A percentile compares a stretch with the other conserved stretches of the same genome.
These are phyloP conservation scores for Lecanicillium sp. DNA, from an alignment of 2,329 filamentous ascomycete species.

Conservation along the genomic window DNA sequence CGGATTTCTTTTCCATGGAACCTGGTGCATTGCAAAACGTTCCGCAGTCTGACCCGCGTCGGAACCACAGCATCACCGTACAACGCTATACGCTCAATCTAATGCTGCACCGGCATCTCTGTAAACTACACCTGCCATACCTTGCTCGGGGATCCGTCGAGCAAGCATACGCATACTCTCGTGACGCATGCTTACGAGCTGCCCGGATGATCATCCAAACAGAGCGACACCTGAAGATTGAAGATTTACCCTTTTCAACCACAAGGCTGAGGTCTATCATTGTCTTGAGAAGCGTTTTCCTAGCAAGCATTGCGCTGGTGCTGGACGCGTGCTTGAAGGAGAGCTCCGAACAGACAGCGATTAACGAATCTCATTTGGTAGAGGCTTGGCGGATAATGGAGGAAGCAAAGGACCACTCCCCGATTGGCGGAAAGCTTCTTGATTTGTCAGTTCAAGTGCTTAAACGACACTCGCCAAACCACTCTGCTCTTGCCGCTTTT, in stretches of 20 bases:
- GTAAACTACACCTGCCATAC: constrained; percentile 27
- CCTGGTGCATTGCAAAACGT: constrained; percentile 12
- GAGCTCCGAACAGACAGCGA: constrained; percentile 15
- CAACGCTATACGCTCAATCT: constrained; percentile 26
- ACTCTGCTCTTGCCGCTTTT: constrained; percentile 15
- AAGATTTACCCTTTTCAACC: constrained; percentile 18
- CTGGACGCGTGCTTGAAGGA: constrained; percentile 22
- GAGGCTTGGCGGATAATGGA: constrained; percentile 26
- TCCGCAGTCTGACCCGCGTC: constrained; percentile 14
- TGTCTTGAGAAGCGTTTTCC: constrained; percentile 24
- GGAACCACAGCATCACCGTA: constrained; percentile 17
- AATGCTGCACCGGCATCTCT: constrained; percentile 24
- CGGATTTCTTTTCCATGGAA: constrained; percentile 20
- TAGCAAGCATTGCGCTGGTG: constrained; percentile 25
- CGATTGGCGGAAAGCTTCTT: constrained; percentile 20
- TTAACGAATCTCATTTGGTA: constrained; percentile 17
- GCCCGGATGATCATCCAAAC: constrained; percentile 22
- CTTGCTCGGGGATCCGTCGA: constrained; percentile 25
- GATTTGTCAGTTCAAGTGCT: constrained; percentile 23
- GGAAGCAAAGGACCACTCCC: constrained; percentile 20
- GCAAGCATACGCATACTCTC: constrained; percentile 22
- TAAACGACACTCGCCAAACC: constrained; percentile 21
- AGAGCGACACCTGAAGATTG: constrained; percentile 19
- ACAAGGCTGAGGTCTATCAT: constrained; percentile 21
- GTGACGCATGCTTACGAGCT: constrained; percentile 21